These are phyloP conservation scores for Salix arbutifolia DNA, from an alignment of 345 rosid species.

Conservation along the genomic window DNA sequence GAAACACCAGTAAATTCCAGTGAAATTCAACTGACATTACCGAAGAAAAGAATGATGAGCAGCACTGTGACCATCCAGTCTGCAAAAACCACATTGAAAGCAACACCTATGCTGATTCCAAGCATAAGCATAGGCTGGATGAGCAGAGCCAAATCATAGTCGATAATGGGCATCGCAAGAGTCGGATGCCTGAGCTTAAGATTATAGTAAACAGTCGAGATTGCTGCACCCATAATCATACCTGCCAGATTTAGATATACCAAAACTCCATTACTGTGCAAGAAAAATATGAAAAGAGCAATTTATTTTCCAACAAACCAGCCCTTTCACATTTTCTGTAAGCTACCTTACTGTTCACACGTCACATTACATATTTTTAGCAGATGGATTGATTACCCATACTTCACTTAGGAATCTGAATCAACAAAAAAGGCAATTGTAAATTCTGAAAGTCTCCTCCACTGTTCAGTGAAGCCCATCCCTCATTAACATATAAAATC, in stretches of 20 bases:
- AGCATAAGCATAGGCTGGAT: conserved; percentile 59
- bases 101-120: conserved; percentile 55
- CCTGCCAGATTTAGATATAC: conserved; percentile 22
- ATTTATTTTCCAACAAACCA: not conserved
- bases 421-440: not conserved
- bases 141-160: conserved; percentile 52
- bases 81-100: conserved; percentile 50
- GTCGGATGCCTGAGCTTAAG: conserved; percentile 49
- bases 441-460: not conserved
- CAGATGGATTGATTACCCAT: not conserved
- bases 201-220: conserved; percentile 49
- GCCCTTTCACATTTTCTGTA: not conserved
- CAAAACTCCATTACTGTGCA: not conserved
- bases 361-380: not conserved
- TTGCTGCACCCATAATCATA: conserved; percentile 61
- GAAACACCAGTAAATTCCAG: not conserved
- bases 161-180: conserved; percentile 48
- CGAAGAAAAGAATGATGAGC: conserved; percentile 47
- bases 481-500: not conserved
- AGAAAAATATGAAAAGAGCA: not conserved
- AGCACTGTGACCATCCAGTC: conserved; percentile 64
- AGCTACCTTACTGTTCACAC: not conserved
- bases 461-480: not conserved
- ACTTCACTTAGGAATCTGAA: not conserved
- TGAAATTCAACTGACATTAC: conserved; percentile 18